phyloP scores from a whole-genome alignment of 352 stramenopile species.

The Pythium graminicola region DNA sequence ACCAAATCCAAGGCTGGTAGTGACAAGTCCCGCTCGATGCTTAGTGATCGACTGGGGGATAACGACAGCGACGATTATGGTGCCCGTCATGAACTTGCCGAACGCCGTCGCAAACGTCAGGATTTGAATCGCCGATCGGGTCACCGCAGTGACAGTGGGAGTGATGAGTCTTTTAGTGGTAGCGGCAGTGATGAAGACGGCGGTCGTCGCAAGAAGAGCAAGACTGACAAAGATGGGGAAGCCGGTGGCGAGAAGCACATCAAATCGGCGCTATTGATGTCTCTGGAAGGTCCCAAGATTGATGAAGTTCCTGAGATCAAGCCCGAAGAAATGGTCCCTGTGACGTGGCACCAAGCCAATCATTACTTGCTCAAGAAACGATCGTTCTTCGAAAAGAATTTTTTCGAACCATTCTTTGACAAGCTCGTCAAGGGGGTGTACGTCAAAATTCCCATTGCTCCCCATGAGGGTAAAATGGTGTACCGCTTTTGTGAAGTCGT shows the following conservation, averaged over 20 bases:
- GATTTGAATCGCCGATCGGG: constrained; percentile 55
- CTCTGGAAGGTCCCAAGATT: constrained; percentile 29
- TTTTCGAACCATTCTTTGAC: constrained; percentile 81
- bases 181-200: constrained; percentile 31
- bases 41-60: constrained; percentile 64
- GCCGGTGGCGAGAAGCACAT: constrained; percentile 18
- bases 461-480: constrained; percentile 70
- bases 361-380: constrained; percentile 71
- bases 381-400: constrained; percentile 80
- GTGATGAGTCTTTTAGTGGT: constrained; percentile 24
- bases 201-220: constrained; percentile 19
- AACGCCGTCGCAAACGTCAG: constrained; percentile 67
- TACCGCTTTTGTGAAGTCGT: constrained; percentile 83
- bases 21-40: constrained; percentile 70
- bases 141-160: constrained; percentile 18
- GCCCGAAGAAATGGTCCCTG: constrained; percentile 59
- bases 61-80: constrained; percentile 42
- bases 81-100: constrained; percentile 47
- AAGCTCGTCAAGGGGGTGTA: constrained; percentile 73
- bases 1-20: constrained; percentile 56
- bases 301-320: constrained; percentile 39
- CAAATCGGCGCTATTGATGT: constrained; percentile 26
- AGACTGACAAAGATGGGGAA: constrained; percentile 16
- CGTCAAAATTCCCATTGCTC: constrained; percentile 60
- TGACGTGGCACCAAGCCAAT: constrained; percentile 72